Conservation (phyloP, 2,329 filamentous ascomycete genomes). For the Amauroascus verrucosus region DNA sequence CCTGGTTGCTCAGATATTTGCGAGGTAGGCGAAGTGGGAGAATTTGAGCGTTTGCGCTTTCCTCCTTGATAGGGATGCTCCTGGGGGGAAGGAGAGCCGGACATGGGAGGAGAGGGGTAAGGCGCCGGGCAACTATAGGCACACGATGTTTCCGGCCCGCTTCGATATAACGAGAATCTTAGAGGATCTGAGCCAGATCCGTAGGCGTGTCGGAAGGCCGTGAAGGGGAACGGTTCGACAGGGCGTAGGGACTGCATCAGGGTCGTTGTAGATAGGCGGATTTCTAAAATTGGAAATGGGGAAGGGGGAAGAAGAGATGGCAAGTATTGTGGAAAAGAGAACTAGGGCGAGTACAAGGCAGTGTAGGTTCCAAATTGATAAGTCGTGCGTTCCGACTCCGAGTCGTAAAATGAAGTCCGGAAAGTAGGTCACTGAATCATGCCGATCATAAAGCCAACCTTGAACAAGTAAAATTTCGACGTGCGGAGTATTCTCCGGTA, state of each 20-base stretch:
- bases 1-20: not conserved
- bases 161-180: constrained; percentile 22
- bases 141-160: constrained; percentile 18
- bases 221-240: constrained; percentile 15
- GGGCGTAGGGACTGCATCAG: constrained; percentile 19
- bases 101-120: constrained; percentile 29
- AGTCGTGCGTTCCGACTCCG: not conserved
- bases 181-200: constrained; percentile 22
- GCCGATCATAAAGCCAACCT: constrained; percentile 2
- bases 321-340: not conserved
- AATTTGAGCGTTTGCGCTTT: constrained; percentile 22
- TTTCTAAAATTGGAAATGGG: not conserved
- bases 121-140: constrained; percentile 21
- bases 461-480: constrained; percentile 4
- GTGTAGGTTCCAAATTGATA: not conserved
- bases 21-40: constrained; percentile 12
- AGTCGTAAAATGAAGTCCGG: not conserved
- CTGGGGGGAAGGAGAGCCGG: constrained; percentile 25
- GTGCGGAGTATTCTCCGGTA: not conserved
- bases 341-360: not conserved
- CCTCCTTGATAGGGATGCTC: constrained; percentile 20
- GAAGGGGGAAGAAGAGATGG: not conserved
- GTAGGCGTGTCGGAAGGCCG: constrained; percentile 17
- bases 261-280: not conserved
- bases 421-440: constrained; percentile 1